A percentile compares a stretch with the other conserved stretches of the same genome.
Conservation (phyloP, 2,329 filamentous ascomycete species). For the Xylariaceae sp. region DNA sequence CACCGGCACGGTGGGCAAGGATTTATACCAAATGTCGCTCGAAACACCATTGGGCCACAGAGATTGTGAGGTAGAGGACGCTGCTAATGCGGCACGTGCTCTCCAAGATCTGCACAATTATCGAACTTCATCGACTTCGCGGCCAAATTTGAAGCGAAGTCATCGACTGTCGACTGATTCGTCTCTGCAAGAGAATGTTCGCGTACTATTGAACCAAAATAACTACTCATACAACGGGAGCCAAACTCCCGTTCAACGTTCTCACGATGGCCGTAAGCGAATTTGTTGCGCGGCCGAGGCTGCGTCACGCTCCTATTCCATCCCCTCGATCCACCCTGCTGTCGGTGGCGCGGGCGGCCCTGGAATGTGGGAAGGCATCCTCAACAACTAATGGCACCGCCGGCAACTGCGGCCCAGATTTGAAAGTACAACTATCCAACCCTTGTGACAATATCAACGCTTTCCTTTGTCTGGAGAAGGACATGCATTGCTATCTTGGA, state of each 20-base stretch:
- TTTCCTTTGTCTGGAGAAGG: slow-evolving; percentile 32
- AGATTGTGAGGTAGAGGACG: slow-evolving; percentile 49
- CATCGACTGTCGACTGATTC: slow-evolving; percentile 58
- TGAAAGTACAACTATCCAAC: slow-evolving; percentile 12
- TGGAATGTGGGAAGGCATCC: slow-evolving; percentile 66
- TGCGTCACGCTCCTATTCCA: slow-evolving; percentile 42
- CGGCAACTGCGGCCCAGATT: slow-evolving; percentile 8
- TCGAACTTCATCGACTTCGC: slow-evolving; percentile 31
- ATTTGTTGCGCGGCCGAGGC: slow-evolving; percentile 65
- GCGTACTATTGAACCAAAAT: slow-evolving; percentile 52
- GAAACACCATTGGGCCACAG: slow-evolving; percentile 46
- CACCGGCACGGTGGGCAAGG: slow-evolving; percentile 51
- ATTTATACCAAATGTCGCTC: slow-evolving; percentile 48
- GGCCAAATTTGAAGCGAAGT: slow-evolving; percentile 55
- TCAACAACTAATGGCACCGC: slow-evolving; percentile 42
- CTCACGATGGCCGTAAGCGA: slow-evolving; percentile 55
- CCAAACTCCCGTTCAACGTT: slow-evolving; percentile 32
- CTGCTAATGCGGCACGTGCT: slow-evolving; percentile 54
- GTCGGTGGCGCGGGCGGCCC: slow-evolving; percentile 52
- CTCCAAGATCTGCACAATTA: slow-evolving; percentile 61
- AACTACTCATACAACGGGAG: slow-evolving; percentile 35
- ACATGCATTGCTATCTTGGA: slow-evolving; percentile 22
- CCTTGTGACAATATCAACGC: slow-evolving; percentile 31
- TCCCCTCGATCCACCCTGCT: slow-evolving; percentile 47
- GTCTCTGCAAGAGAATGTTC: slow-evolving; percentile 65